These are phyloP conservation scores for Zymoseptoria crescenta DNA, from an alignment of 2,329 filamentous ascomycete species.

Conservation along the genomic window DNA sequence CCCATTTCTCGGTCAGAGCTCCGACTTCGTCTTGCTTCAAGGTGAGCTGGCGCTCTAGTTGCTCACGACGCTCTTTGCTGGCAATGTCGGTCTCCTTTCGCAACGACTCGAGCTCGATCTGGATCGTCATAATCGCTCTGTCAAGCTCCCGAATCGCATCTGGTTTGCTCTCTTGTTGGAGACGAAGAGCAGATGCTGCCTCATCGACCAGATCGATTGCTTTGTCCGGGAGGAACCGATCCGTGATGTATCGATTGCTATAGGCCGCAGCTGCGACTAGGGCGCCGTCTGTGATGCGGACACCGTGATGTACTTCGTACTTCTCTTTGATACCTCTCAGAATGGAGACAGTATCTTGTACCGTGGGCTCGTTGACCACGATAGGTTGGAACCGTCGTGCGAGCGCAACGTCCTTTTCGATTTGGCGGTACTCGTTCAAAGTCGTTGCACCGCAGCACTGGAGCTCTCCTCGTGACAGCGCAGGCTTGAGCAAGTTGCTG, in stretches of 20 bases:
- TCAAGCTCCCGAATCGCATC: conserved; percentile 89
- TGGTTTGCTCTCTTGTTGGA: conserved; percentile 95
- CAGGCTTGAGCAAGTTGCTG: conserved; percentile 88
- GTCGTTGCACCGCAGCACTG: conserved; percentile 96
- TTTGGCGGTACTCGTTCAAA: conserved; percentile 79
- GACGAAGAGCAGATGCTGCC: conserved; percentile 77
- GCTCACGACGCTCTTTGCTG: conserved; percentile 79
- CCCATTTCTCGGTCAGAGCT: conserved; percentile 76
- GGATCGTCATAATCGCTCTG: conserved; percentile 92
- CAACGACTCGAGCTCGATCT: conserved; percentile 91
- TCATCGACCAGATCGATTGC: conserved; percentile 96
- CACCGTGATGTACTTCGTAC: conserved; percentile 95
- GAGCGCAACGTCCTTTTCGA: conserved; percentile 92
- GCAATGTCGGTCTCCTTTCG: conserved; percentile 89
- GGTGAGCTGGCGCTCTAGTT: conserved; percentile 70
- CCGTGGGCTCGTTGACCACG: conserved; percentile 80
- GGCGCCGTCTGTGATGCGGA: conserved; percentile 76
- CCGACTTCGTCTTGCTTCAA: conserved; percentile 67
- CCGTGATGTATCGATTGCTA: conserved; percentile 93
- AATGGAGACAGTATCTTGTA: conserved; percentile 91
- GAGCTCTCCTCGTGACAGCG: conserved; percentile 82
- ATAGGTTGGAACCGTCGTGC: conserved; percentile 93
- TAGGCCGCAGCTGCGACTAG: conserved; percentile 86
- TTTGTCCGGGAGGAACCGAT: conserved; percentile 92
- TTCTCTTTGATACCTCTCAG: conserved; percentile 93